Percentiles rank a stretch among this genome's conserved stretches.
phyloP scores from a whole-genome alignment of 2,329 filamentous ascomycete genomes.

The Diaporthe destruens region DNA sequence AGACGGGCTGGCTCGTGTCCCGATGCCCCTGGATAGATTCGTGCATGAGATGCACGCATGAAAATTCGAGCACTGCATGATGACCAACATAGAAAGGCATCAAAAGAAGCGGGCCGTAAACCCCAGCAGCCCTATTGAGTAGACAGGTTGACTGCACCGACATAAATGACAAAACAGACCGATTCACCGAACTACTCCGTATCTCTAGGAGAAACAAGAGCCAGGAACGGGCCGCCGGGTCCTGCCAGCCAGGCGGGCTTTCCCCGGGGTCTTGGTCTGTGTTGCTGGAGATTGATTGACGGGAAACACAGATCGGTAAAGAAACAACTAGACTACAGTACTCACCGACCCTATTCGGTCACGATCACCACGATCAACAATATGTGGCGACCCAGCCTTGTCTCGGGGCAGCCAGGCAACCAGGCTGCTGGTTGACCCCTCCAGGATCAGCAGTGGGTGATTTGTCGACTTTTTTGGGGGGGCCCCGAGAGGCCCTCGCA shows the following conservation, averaged over 20 bases:
- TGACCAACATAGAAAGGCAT: conserved; percentile 1
- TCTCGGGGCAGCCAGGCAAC: conserved; percentile 4
- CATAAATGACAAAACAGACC: too few relatives aligned
- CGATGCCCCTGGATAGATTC: not conserved
- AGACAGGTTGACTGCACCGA: not conserved
- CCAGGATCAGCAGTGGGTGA: conserved; percentile 13
- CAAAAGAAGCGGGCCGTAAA: conserved; percentile 16
- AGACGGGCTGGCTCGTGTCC: not conserved
- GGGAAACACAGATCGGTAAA: not conserved
- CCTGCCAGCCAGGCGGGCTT: too few relatives aligned
- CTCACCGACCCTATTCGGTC: not conserved
- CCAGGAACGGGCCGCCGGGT: conserved; percentile 21
- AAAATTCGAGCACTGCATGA: conserved; percentile 1
- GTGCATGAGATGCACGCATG: conserved; percentile 8
- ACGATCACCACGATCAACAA: conserved; percentile 11
- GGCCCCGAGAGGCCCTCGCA: not conserved
- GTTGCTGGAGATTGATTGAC: not conserved
- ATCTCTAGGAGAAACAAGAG: conserved; percentile 11
- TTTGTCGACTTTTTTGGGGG: not conserved
- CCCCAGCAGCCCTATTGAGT: conserved; percentile 9
- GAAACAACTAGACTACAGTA: not conserved
- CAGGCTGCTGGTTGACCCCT: not conserved
- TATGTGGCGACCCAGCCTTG: conserved; percentile 12
- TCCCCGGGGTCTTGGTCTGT: not conserved
- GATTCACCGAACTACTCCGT: not conserved